Conservation (phyloP, 1,139 yeast species). For the Nakaseomyces kungkrabaensis region DNA sequence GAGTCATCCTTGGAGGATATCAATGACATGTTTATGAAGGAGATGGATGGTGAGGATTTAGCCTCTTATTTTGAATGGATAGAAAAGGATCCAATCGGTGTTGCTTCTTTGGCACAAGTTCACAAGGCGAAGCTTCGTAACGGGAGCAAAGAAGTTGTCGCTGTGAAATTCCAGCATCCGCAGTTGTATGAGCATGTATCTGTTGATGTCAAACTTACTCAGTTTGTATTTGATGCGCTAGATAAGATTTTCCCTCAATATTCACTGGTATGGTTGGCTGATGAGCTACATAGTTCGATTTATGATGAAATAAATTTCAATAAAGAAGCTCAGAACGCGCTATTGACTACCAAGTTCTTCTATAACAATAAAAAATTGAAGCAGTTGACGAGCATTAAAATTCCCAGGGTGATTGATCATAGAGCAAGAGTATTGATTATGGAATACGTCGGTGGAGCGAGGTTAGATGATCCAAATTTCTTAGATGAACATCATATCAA, state of each 20-base stretch:
- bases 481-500: conserved; percentile 55
- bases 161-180: conserved; percentile 94
- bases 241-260: conserved; percentile 83
- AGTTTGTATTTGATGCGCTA: conserved; percentile 63
- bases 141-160: conserved; percentile 57
- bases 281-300: conserved; percentile 77
- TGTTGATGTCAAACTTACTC: conserved; percentile 70
- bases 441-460: conserved; percentile 78
- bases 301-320: conserved; percentile 81
- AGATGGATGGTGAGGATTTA: conserved; percentile 53
- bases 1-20: conserved; percentile 64
- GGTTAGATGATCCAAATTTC: conserved; percentile 68
- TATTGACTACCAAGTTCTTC: conserved; percentile 59
- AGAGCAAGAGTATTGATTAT: conserved; percentile 65
- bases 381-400: conserved; percentile 59
- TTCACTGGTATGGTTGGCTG: conserved; percentile 88
- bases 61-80: conserved; percentile 54
- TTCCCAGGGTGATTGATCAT: conserved; percentile 66
- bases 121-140: conserved; percentile 60
- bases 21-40: conserved; percentile 51
- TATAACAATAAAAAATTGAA: conserved; percentile 32
- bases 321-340: conserved; percentile 78
- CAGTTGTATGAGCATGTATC: conserved; percentile 81
- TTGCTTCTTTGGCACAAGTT: conserved; percentile 93
- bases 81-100: conserved; percentile 62